Evolutionary conservation across 345 rosid species (phyloP).

Genomic region (Passiflora organensis): DNA sequence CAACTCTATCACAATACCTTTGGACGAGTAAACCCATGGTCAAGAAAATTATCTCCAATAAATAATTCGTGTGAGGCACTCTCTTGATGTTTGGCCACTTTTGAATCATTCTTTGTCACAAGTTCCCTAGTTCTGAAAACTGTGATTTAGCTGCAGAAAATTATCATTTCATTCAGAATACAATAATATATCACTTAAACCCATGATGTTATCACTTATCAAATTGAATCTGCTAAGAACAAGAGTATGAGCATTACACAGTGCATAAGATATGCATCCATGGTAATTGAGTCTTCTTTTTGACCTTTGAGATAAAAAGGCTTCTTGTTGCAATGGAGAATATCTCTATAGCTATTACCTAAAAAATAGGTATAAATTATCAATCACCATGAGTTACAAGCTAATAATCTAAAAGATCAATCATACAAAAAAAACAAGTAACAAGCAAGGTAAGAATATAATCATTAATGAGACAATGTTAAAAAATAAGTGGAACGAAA

Average conservation of each 20-base stretch:
- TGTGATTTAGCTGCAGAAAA: slow-evolving; percentile 80
- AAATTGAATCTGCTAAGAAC: slow-evolving; percentile 9
- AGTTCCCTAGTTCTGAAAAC: slow-evolving; percentile 66
- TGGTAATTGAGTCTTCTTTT: slow-evolving; percentile 71
- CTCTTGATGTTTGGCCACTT: slow-evolving; percentile 53
- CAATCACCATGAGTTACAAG: not conserved
- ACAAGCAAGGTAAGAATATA: not conserved
- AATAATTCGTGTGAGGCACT: slow-evolving; percentile 36
- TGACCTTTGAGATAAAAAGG: slow-evolving; percentile 72
- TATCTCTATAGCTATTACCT: slow-evolving; percentile 78
- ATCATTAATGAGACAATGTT: too few relatives aligned
- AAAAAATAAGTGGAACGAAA: not conserved
- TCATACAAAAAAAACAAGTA: slow-evolving; percentile 3
- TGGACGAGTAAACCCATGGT: slow-evolving; percentile 95
- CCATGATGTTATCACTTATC: not conserved
- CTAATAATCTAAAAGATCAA: not conserved
- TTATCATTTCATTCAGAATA: slow-evolving; percentile 16
- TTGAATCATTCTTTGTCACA: slow-evolving; percentile 70
- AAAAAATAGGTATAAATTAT: slow-evolving; percentile 14
- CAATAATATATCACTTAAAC: slow-evolving; percentile 4
- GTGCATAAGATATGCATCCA: slow-evolving; percentile 87
- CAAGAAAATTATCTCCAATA: slow-evolving; percentile 55
- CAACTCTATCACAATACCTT: slow-evolving; percentile 43
- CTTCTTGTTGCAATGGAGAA: slow-evolving; percentile 77
- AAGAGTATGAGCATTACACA: slow-evolving; percentile 46